Evolutionary conservation across 129 eudicot species (phyloP), one percentile per base, ranked within the genome.

Genomic region (Helianthus annuus): DNA sequence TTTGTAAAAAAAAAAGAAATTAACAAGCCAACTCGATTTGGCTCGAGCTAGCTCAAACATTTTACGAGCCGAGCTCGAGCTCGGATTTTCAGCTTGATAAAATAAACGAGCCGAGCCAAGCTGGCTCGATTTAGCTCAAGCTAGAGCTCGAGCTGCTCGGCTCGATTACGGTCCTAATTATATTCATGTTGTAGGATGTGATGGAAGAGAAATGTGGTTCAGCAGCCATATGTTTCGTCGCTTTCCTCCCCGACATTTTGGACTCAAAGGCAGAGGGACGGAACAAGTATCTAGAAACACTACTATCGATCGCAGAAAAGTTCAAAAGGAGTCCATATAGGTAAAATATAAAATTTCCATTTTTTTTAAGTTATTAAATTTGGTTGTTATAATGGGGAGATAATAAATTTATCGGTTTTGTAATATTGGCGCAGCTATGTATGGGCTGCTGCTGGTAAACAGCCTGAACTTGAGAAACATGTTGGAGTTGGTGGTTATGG

Each of bases 401-500:
- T 4, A n/a, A n/a, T 62, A 10, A 53, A 14, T 29, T 29, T 34
- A 40, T 11, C 8, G 49, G 39, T n/a, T 58, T 17, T 29, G 7
- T n/a, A 2, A 17, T 53, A 27, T 13, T 61, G 10, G 71, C 72
- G 89, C 92, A 93, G 98, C 83, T 93, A 81, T 74, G 89, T 93
- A 44, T 93, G 98, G 98, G 83, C 91, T 13, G 92, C 96, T 60
- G 97, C 98, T 13, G 98, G 97, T 24, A 93, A 87, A 74, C 98
- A 93, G 73, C 76, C 92, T 29, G 97, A 93, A 78, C 97, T 93
- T 8, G 98, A 93, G 80, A 87, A 82, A 79, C 82, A 85, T 51
- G 96, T 93, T 2, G 97, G 96, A 27, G 98, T 93, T 58, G 98
- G 98, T 32, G 98, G 98, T 51, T 93, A 93, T 46, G 98, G 98